Base-by-base conservation (phyloP, 225 moss, liverwort and hornwort species). In the Polytrichum formosum region DNA sequence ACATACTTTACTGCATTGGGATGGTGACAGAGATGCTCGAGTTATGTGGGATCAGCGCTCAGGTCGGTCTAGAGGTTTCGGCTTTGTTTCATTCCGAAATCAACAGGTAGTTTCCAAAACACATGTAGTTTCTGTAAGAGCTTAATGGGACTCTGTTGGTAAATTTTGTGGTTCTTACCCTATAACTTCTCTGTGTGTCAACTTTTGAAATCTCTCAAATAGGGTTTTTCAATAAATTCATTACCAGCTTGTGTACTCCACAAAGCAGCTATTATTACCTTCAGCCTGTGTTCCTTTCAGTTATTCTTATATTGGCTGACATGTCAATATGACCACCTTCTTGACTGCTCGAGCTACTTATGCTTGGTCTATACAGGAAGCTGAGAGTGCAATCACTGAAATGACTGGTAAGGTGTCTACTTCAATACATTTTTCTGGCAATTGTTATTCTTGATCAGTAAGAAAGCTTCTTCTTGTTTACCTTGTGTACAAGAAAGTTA, bases 1-100 rank as follows among this genome's bases (percentile, higher is more conserved):
- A 58, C 28, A 16, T 66, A 69, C 46, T 72, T 73, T 69, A 73
- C 55, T 80, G 72, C 21, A 66, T 73, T 74, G 80, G 74, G 70
- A 74, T 85, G 85, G 65, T 83, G 78, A 85, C 88, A 88, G 88
- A 80, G 88, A 88, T 81, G 88, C 88, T 62, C 88, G 98, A 81
- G 98, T 98, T 73, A 98, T 98, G 98, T 98, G 98, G 98, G 98
- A 98, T 89, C 98, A 98, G 77, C 94, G 98, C 78, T 98, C 94
- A 72, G 98, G 98, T 78, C 94, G 98, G 77, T 98, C 98, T 78
- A 90, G 98, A 75, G 98, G 94, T 82, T 98, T 98, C 75, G 98
- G 98, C 74, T 98, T 98, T 85, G 98, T 98, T 77, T 98, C 98
- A 74, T 94, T 98, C 90, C 90, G 98, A 85, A 98, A 79, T 90